Base-by-base conservation (phyloP, 768 basidiomycete genomes). In the Cystobasidium tubakii region DNA sequence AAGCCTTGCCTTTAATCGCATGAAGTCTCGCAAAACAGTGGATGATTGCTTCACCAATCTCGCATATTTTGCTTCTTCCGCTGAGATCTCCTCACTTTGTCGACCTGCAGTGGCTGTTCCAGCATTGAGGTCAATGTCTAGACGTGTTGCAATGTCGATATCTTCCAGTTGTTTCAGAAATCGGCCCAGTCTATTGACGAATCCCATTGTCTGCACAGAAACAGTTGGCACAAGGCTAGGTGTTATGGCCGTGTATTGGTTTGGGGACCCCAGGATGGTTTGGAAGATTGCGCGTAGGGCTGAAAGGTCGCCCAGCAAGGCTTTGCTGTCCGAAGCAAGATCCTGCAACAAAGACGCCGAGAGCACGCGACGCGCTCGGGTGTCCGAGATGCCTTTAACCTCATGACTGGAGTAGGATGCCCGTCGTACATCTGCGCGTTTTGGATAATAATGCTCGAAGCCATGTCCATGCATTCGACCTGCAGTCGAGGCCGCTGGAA, bases 111-210 rank as follows among this genome's bases (percentile, higher is more conserved):
- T 19, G 12, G n/a, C 4, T 50, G 29, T 17, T 15, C 13, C 29
- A 17, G 21, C 57, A 23, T 60, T 25, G 27, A 65, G 89, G 76
- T 92, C 90, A 73, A 93, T 86, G 79, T 93, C 92, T 74, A 94
- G 87, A 79, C 88, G 87, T 34, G 87, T 86, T 23, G 90, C 90
- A 66, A 94, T 81, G 80, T 92, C 88, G 74, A 92, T 85, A 75
- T 90, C 87, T 27, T 86, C 85, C 43, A 88, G 29, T 13, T 62
- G 29, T 25, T 60, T 29, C 33, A 92, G 81, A 73, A 90, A 86
- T 1, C 84, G 80, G 1, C 87, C 85, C 36, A 91, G 81, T 65
- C 86, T 84, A 0, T 85, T 44, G 25, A 66, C 2, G 19, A 65
- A 25, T 43, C 62, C 25, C 13, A 33, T 43, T 4, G 42, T 27